Conservation (phyloP, 192 early-diverging fungal species). For the Polychytrium aggregatum region DNA sequence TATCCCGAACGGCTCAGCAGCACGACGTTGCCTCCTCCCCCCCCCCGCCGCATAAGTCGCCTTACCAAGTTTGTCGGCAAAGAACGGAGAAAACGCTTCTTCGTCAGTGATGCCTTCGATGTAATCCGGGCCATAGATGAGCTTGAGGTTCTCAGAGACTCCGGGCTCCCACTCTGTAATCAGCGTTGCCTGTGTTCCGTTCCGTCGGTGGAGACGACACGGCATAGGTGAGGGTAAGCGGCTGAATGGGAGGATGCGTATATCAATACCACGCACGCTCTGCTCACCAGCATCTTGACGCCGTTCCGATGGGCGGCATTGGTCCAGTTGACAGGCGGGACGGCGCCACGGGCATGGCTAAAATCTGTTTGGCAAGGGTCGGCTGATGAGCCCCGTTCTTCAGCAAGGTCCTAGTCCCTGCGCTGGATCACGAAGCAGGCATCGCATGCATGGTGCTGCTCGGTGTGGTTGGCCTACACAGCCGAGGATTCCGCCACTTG, state of each 20-base stretch:
- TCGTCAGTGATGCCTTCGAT: constrained; percentile 4
- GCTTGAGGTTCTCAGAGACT: constrained; percentile 34
- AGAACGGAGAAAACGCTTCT: constrained; percentile 26
- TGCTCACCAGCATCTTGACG: constrained; percentile 24
- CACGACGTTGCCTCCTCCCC: not conserved
- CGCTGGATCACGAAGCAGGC: too few relatives aligned
- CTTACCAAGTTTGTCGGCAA: constrained; percentile 47
- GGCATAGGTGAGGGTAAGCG: not conserved
- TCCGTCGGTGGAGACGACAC: too few relatives aligned
- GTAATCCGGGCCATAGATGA: constrained; percentile 39
- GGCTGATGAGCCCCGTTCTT: too few relatives aligned
- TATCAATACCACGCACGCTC: too few relatives aligned
- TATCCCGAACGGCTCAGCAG: not conserved
- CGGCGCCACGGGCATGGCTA: constrained; percentile 40
- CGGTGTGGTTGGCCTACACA: too few relatives aligned
- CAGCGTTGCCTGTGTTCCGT: constrained; percentile 40
- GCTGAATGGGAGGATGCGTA: too few relatives aligned
- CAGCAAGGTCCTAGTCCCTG: too few relatives aligned
- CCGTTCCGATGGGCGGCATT: constrained; percentile 54
- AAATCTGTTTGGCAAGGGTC: too few relatives aligned
- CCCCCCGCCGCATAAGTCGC: not conserved
- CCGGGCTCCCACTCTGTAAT: constrained; percentile 45
- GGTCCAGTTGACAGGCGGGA: constrained; percentile 52
- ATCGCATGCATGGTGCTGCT: too few relatives aligned
- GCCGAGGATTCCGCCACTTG: too few relatives aligned